Evolutionary conservation across 306 rosid species (phyloP).

Genomic region (Lablab purpureus): DNA sequence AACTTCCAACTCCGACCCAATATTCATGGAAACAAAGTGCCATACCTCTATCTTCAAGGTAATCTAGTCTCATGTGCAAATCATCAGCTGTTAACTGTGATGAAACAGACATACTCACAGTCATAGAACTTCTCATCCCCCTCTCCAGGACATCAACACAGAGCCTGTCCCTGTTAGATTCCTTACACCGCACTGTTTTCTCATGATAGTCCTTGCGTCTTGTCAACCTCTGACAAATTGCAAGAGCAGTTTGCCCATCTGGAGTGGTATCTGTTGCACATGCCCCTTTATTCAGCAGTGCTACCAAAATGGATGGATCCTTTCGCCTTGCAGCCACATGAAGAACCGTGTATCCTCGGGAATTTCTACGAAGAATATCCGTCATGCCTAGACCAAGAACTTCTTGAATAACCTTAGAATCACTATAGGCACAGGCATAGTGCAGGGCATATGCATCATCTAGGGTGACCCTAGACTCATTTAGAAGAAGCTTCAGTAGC

Average conservation of each 20-base stretch:
- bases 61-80: conserved; percentile 67
- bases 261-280: conserved; percentile 64
- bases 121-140: conserved; percentile 74
- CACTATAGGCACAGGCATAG: conserved; percentile 87
- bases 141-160: conserved; percentile 88
- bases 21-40: conserved; percentile 35
- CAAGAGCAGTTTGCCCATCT: conserved; percentile 85
- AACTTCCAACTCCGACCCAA: neutral
- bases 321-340: conserved; percentile 94
- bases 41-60: conserved; percentile 87
- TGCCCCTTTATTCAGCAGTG: conserved; percentile 75
- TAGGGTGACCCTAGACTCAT: conserved; percentile 73
- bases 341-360: conserved; percentile 71
- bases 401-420: conserved; percentile 81
- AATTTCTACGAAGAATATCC: conserved; percentile 59
- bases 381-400: conserved; percentile 68
- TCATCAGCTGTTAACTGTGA: conserved; percentile 65
- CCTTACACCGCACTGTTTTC: conserved; percentile 60
- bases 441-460: conserved; percentile 83
- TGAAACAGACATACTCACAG: conserved; percentile 52
- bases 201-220: conserved; percentile 73
- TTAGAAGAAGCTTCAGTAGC: conserved; percentile 73
- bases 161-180: conserved; percentile 80
- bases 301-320: conserved; percentile 75
- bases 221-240: conserved; percentile 87